Evolutionary conservation across 768 basidiomycete genomes (phyloP), one percentile per base, ranked within the genome.

Genomic region (Steccherinum ochraceum): DNA sequence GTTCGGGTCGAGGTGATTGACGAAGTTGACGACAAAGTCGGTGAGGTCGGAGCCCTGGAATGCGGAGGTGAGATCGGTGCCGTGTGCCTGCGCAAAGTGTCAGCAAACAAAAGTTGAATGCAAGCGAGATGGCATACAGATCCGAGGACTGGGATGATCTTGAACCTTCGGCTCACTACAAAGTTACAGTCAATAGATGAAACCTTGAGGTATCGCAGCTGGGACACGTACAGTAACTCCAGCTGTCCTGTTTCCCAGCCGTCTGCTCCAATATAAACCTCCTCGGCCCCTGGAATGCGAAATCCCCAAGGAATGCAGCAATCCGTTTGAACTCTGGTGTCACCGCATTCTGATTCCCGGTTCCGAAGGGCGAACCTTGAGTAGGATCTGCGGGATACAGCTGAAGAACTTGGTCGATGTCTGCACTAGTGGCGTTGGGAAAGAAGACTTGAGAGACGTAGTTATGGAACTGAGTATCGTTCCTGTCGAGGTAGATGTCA

Each of bases 321-420:
- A 79, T 52, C 1, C 78, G 67, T 56, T 81, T 81, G 63, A 68
- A 79, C 50, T 81, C 70, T 0, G 76, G 72, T 76, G 48, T 71
- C 68, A 80, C 40, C 0, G 68, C 70, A 48, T 81, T 79, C 21
- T 70, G 51, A 40, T 61, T 21, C 0, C 72, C 68, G 0, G 80
- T 82, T 52, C 68, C 67, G 53, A 75, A 83, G 0, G 80, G 80
- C 0, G 78, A 81, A 16, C 80, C 80, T 46, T 72, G 56, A 0
- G 64, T 63, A 7, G 69, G 57, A 45, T 74, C 69, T 0, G 55
- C 50, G 0, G 78, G 71, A 52, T 65, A 66, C 2, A 57, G 40
- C 13, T 41, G 45, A 23, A 65, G 41, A 18, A 62, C 46, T 40
- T 46, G 25, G 44, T 59, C 54, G 5, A 62, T 1, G 21, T 57